Base-by-base conservation (phyloP, 148 eudicot genomes). In the Rhododendron henanense region DNA sequence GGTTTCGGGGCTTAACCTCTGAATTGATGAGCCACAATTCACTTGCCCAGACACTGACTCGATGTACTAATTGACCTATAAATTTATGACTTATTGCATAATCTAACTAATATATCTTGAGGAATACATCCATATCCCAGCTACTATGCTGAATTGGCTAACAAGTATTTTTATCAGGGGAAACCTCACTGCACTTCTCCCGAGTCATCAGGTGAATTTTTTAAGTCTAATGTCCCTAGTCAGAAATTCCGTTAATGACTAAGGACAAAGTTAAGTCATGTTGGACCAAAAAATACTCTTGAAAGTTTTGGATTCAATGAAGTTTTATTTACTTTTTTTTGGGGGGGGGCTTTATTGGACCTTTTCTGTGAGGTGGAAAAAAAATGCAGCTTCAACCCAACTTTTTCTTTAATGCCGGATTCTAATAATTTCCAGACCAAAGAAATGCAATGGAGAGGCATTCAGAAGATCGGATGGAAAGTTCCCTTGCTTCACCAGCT, bases 401-500 rank as follows among this genome's bases (percentile, higher is more conserved):
- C 13, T n/a, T 51, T 37, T 86, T 67, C 23, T 41, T 86, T 86
- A 16, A 73, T 50, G 61, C 28, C 25, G 47, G 74, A 15, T 82
- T 51, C 82, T 81, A 35, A 50, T 80, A 31, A 67, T 76, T 84
- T 88, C 78, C 93, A 96, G 98, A 94, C 83, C 92, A 92, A 79
- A 88, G 85, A 87, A 91, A 87, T 84, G 91, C 86, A 86, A 71
- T 76, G 85, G 94, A 91, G 85, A 91, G 87, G 74, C 89, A 48
- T 83, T 89, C 78, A 59, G 92, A 89, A 48, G 91, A 91, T 85
- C 89, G 73, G 74, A 84, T 14, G 51, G 97, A 90, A 85, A 89
- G 78, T 63, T 84, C 92, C 79, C 87, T 75, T 53, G 88, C 93
- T 78, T 89, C 92, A 79, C 79, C 94, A 86, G 82, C 84, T 81